Evolutionary conservation across 352 stramenopile species (phyloP).

Genomic region (Phytophthora pluvialis): DNA sequence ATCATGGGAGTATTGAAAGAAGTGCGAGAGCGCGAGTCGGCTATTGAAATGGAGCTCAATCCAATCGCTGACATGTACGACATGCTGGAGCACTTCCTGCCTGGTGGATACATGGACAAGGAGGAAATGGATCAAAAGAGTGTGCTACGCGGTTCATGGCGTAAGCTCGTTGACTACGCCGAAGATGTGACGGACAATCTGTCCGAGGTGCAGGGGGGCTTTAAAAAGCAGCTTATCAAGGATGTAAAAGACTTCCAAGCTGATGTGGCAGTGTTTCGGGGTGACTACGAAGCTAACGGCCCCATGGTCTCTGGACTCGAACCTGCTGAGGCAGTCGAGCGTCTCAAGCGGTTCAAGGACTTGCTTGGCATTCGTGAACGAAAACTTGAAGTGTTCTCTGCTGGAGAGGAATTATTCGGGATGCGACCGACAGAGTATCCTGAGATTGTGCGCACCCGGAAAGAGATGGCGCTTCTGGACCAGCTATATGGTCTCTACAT

Average conservation of each 20-base stretch:
- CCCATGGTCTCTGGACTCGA: constrained; percentile 81
- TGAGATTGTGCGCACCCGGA: constrained; percentile 87
- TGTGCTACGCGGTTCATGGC: constrained; percentile 83
- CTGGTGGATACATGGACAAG: constrained; percentile 86
- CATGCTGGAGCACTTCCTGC: constrained; percentile 90
- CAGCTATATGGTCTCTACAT: constrained; percentile 91
- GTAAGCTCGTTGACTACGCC: constrained; percentile 88
- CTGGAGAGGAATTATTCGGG: constrained; percentile 91
- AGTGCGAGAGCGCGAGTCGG: constrained; percentile 83
- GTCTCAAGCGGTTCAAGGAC: constrained; percentile 89
- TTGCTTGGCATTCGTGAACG: constrained; percentile 74
- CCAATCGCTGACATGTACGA: constrained; percentile 91
- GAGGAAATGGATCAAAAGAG: constrained; percentile 93
- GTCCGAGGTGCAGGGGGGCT: constrained; percentile 82
- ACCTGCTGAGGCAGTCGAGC: constrained; percentile 82
- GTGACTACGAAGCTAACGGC: constrained; percentile 68
- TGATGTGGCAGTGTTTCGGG: constrained; percentile 71
- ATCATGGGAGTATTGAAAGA: constrained; percentile 89
- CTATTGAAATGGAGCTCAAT: constrained; percentile 91
- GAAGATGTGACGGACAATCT: constrained; percentile 91
- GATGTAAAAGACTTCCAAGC: constrained; percentile 88
- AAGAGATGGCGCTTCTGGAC: constrained; percentile 87
- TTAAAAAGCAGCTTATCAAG: constrained; percentile 92
- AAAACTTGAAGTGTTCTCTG: constrained; percentile 89
- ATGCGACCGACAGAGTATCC: constrained; percentile 81